Evolutionary conservation across 2,329 filamentous ascomycete species (phyloP), one percentile per base, ranked within the genome.

Genomic region (Apiospora phragmitis): DNA sequence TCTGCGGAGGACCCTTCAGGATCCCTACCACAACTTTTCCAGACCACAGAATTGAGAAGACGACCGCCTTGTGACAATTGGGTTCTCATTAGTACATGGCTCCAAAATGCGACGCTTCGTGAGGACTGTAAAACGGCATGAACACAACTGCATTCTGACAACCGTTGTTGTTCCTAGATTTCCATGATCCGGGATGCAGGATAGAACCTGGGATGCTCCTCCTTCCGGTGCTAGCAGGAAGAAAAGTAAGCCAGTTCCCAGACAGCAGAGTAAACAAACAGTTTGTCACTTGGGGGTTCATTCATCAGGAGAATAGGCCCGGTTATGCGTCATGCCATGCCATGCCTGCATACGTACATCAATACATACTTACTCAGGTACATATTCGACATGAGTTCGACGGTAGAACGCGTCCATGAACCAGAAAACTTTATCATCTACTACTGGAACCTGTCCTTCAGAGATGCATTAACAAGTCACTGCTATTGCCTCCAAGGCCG

Each of bases 1-100:
- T 38, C 55, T 62, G 55, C 55, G 32, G 55, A 62, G 55, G 55
- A 62, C 55, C 55, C 55, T 38, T 62, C 55, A 62, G 55, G 55
- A 5, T 38, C 9, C 21, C 6, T 14, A n/a, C 18, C 29, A n/a
- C 47, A 51, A 26, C n/a, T 26, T 7, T 16, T 12, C 21, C 55
- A 38, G 55, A n/a, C 32, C 32, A 9, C 55, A 62, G 29, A 62
- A 62, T n/a, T n/a, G 32, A 38, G 21, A 62, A 12, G 32, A 38
- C 32, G 55, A 62, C 55, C 55, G 21, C 51, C 51, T 62, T 32
- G 18, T 7, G 18, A 8, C 55, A 62, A 38, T 38, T 62, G 21
- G 32, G 32, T 62, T 38, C 9, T 35, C 32, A 62, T n/a, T 29
- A 24, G 21, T 38, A 12, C 47, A 14, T 38, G 3, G 55, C 55